Evolutionary conservation across 1,284 basidiomycete genomes (phyloP).

Genomic region (Trametes hirsuta): DNA sequence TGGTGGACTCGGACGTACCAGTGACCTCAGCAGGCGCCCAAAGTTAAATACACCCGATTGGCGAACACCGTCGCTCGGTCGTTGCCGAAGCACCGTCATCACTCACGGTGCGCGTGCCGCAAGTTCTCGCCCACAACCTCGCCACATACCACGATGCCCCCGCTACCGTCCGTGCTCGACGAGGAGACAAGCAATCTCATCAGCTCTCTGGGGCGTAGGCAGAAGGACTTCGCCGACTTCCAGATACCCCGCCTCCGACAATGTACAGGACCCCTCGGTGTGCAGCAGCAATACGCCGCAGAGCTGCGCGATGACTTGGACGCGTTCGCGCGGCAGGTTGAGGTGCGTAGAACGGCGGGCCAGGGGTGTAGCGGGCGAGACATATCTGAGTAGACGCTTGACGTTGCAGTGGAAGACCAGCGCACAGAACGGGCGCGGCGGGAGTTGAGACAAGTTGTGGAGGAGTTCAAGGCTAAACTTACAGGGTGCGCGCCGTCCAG

Average conservation of each 20-base stretch:
- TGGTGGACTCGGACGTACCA: not conserved
- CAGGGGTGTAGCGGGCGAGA: constrained; percentile 11
- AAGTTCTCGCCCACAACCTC: not conserved
- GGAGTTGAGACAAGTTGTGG: constrained; percentile 55
- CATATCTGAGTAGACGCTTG: constrained; percentile 54
- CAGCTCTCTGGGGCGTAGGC: constrained; percentile 54
- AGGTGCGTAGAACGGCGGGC: constrained; percentile 51
- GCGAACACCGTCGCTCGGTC: not conserved
- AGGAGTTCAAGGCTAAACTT: constrained; percentile 50
- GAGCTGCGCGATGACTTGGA: constrained; percentile 81
- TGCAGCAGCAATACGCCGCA: constrained; percentile 73
- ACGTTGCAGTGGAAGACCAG: constrained; percentile 70
- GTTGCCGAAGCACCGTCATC: constrained; percentile 2
- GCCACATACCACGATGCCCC: constrained; percentile 52
- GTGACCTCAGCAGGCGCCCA: not conserved
- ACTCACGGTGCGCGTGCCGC: not conserved
- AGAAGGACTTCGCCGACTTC: constrained; percentile 65
- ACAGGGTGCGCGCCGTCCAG: constrained; percentile 47
- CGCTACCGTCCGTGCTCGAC: constrained; percentile 56
- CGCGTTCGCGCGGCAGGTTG: constrained; percentile 60
- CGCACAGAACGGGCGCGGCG: constrained; percentile 53
- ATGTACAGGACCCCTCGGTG: constrained; percentile 65
- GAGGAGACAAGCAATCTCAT: constrained; percentile 54
- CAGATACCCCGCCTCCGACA: constrained; percentile 75
- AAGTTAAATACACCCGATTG: not conserved